A percentile compares a stretch with the other conserved stretches of the same genome.
These are phyloP conservation scores for Trichosanthes truncata DNA, from an alignment of 306 rosid species.

Conservation along the genomic window DNA sequence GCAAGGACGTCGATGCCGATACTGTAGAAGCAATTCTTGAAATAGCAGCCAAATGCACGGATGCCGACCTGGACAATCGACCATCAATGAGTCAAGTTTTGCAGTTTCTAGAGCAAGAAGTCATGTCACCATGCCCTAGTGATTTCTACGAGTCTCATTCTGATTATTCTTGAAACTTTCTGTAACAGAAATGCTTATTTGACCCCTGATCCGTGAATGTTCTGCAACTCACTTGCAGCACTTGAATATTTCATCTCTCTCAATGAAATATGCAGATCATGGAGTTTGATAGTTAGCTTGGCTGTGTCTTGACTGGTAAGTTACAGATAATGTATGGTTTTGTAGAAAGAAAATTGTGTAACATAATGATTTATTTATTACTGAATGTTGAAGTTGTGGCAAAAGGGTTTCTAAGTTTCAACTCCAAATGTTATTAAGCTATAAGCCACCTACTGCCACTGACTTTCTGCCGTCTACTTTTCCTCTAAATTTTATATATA, in stretches of 20 bases:
- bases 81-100: slow-evolving; percentile 79
- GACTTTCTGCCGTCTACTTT: neutral
- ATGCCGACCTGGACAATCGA: slow-evolving; percentile 73
- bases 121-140: slow-evolving; percentile 78
- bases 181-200: slow-evolving; percentile 1
- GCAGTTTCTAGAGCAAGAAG: slow-evolving; percentile 86
- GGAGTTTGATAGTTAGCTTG: neutral
- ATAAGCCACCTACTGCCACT: neutral
- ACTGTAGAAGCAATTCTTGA: slow-evolving; percentile 67
- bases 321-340: neutral
- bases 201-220: neutral
- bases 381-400: neutral
- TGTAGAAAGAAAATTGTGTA: neutral
- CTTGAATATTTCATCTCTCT: slow-evolving; percentile 1
- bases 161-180: slow-evolving; percentile 31
- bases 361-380: neutral
- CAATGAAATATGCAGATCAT: slow-evolving; percentile 1
- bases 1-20: slow-evolving; percentile 55
- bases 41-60: slow-evolving; percentile 77
- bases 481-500: neutral
- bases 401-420: neutral
- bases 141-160: slow-evolving; percentile 86
- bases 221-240: neutral
- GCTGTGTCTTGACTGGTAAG: neutral
- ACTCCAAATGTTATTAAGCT: neutral